phyloP scores from a whole-genome alignment of 192 early-diverging fungal genomes.

The Chytriomyces confervae region DNA sequence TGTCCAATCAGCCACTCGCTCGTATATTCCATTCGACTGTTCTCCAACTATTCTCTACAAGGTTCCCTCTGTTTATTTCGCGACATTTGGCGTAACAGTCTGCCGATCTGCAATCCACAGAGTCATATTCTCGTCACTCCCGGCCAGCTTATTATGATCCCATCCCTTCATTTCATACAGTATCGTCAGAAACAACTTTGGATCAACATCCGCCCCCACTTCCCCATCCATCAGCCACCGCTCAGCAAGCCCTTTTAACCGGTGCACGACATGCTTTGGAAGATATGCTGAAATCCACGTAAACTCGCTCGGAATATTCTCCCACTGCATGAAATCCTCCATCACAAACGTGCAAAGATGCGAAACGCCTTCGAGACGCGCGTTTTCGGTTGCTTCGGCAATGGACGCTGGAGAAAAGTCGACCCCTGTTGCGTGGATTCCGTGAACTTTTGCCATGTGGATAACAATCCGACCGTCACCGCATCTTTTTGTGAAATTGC shows the following conservation, averaged over 20 bases:
- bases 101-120: slow-evolving; percentile 3
- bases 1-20: too few species aligned
- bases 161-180: slow-evolving; percentile 22
- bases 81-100: neutral
- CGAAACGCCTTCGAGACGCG: slow-evolving; percentile 3
- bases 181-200: slow-evolving; percentile 1
- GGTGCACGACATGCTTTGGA: neutral
- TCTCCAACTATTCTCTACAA: too few species aligned
- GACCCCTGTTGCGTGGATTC: slow-evolving; percentile 11
- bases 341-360: slow-evolving; percentile 8
- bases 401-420: slow-evolving; percentile 14
- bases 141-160: slow-evolving; percentile 3
- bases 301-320: slow-evolving; percentile 11
- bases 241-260: neutral
- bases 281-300: slow-evolving; percentile 22
- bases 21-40: too few species aligned
- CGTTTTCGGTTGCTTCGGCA: neutral
- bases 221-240: neutral
- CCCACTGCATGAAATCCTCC: slow-evolving; percentile 16
- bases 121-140: neutral
- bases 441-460: slow-evolving; percentile 1
- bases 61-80: too few species aligned
- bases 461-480: slow-evolving; percentile 14
- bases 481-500: neutral
- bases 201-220: neutral